phyloP scores from a whole-genome alignment of 1,284 basidiomycete genomes.

The Ganoderma lingzhi region DNA sequence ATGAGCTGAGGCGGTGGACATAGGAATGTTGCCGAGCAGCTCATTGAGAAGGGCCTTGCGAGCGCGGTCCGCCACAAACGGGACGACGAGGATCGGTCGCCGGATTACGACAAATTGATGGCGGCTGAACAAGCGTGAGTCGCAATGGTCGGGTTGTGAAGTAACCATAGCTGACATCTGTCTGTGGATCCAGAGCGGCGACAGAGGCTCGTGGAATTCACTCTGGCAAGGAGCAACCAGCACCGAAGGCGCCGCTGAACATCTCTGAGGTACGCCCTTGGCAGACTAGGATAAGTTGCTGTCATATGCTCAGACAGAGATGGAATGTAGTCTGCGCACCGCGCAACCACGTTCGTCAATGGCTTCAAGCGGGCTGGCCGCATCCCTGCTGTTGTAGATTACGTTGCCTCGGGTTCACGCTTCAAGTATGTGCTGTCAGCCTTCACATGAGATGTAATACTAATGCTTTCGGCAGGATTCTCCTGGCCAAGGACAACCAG shows the following conservation, averaged over 20 bases:
- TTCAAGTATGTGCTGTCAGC: conserved; percentile 73
- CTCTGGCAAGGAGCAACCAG: conserved; percentile 87
- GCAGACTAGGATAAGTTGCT: conserved; percentile 7
- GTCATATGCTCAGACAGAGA: conserved; percentile 2
- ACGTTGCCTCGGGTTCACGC: conserved; percentile 91
- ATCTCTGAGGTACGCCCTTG: conserved; percentile 77
- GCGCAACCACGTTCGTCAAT: conserved; percentile 88
- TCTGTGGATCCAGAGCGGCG: conserved; percentile 62
- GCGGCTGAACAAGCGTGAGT: conserved; percentile 90
- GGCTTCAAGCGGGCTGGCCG: conserved; percentile 91
- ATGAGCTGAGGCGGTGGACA: conserved; percentile 10
- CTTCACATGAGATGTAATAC: neutral
- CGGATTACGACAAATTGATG: conserved; percentile 95
- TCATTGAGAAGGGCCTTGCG: conserved; percentile 93
- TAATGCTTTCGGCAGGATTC: conserved; percentile 58
- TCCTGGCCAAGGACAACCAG: conserved; percentile 92
- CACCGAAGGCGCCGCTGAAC: conserved; percentile 80
- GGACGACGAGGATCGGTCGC: conserved; percentile 94
- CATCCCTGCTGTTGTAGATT: conserved; percentile 90
- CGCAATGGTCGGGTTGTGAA: neutral
- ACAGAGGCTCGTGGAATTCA: conserved; percentile 89
- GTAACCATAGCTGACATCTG: conserved; percentile 2
- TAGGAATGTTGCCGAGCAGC: conserved; percentile 91
- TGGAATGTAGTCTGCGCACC: conserved; percentile 62
- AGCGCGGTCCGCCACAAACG: conserved; percentile 91